These are phyloP conservation scores for Breviolum minutum DNA, from an alignment of 73 alveolate genomes.

Conservation along the genomic window DNA sequence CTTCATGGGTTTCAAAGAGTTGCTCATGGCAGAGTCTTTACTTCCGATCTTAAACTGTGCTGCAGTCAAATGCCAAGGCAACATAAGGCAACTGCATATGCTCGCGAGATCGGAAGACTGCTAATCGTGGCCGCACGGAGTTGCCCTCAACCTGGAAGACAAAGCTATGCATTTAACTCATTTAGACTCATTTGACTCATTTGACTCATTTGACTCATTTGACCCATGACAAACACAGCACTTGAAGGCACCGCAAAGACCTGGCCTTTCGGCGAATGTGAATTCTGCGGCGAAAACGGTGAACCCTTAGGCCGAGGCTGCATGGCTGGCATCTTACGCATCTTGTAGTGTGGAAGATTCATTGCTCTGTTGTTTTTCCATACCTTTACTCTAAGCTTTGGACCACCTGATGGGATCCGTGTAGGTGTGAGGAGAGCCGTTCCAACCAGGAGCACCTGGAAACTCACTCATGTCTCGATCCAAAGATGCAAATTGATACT, in stretches of 20 bases:
- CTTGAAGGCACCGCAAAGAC: no score
- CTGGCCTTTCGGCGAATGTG: conserved; percentile 84
- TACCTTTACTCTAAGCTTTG: background rate
- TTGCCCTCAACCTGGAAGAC: conserved; percentile 62
- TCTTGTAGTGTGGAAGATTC: background rate
- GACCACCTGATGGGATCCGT: conserved; percentile 75
- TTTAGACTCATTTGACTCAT: no score
- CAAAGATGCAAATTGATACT: background rate
- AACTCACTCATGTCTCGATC: background rate
- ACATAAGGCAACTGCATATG: conserved; percentile 52
- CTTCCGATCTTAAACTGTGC: background rate
- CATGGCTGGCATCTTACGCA: background rate
- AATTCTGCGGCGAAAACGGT: conserved; percentile 75
- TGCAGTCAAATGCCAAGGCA: background rate
- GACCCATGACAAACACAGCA: no score
- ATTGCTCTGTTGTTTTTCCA: background rate
- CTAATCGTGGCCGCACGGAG: conserved; percentile 57
- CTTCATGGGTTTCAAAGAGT: no score
- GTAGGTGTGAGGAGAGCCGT: conserved; percentile 90
- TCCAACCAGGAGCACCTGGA: conserved; percentile 87
- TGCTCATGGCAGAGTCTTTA: background rate
- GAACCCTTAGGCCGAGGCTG: conserved; percentile 34
- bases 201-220: no score
- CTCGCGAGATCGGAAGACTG: conserved; percentile 65
- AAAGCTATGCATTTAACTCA: background rate